Base-by-base conservation (phyloP, 2,329 filamentous ascomycete genomes). In the Talaromyces pinophilus region DNA sequence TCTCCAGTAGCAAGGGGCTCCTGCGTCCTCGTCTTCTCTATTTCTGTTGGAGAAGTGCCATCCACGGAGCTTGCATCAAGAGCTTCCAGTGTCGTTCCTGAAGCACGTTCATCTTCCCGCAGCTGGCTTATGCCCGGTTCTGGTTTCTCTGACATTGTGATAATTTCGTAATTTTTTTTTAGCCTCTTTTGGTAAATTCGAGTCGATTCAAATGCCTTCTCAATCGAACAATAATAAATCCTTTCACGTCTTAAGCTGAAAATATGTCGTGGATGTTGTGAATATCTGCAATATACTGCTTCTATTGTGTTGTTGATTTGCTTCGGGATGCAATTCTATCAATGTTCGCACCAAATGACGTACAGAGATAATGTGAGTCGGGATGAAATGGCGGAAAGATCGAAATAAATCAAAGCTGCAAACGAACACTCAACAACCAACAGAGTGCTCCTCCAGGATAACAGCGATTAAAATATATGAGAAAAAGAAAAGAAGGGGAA, bases 11-110 rank as follows among this genome's bases (percentile, higher is more conserved):
- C 25, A n/a, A 38, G 28, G 5, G 22, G 38, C 19, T 60, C 57
- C 28, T 46, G 28, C 54, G 38, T 48, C n/a, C 28, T 64, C 40
- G n/a, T 64, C 11, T 59, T 52, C 7, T 54, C 40, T 35, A 48
- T 28, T 7, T 64, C 62, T 10, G 40, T 15, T 11, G 54, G 52
- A 8, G 40, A 40, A 30, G 11, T 15, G 13, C 25, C 28, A 6
- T 67, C 65, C 11, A 33, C 33, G 22, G 62, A 42, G 40, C 59
- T 62, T 30, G 62, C 54, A 15, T 63, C 60, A 17, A 30, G 40
- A 42, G 40, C 60, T 35, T 59, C 52, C 2, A 67, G 28, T 6
- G 65, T 63, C 19, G 60, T 63, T 30, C 62, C 65, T 11, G 65
- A 67, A 19, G 59, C 52, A 19, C 35, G 59, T 22, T 59, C 65